Evolutionary conservation across 495 filamentous ascomycete genomes (phyloP).

Genomic region (Chaetomium fimeti): DNA sequence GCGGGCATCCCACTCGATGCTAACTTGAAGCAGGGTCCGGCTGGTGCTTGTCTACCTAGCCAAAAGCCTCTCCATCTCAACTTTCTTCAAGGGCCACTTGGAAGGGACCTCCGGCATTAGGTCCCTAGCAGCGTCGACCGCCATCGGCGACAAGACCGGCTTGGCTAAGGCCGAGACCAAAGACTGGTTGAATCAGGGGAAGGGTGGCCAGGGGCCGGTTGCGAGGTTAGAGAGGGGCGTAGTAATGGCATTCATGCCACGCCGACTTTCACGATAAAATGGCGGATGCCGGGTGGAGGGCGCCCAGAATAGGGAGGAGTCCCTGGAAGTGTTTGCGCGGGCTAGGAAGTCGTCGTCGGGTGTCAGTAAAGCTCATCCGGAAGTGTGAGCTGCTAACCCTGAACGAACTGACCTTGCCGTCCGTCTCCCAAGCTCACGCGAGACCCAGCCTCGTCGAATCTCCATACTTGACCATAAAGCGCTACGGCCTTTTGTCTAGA

Average conservation of each 20-base stretch:
- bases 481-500: constrained; percentile 25
- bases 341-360: constrained; percentile 41
- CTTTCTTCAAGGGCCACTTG: constrained; percentile 71
- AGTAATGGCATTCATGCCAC: constrained; percentile 63
- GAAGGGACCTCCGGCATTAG: constrained; percentile 79
- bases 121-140: constrained; percentile 54
- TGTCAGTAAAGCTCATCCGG: constrained; percentile 16
- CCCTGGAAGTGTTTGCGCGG: constrained; percentile 56
- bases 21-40: constrained; percentile 40
- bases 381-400: constrained; percentile 18
- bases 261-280: constrained; percentile 68
- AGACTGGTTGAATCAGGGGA: constrained; percentile 61
- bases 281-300: constrained; percentile 60
- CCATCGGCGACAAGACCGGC: constrained; percentile 63
- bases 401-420: constrained; percentile 6
- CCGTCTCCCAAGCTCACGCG: background rate
- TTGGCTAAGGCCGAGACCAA: constrained; percentile 59
- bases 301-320: constrained; percentile 59
- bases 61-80: constrained; percentile 62
- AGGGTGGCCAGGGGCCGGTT: constrained; percentile 68
- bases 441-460: background rate
- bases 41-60: constrained; percentile 65
- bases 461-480: background rate
- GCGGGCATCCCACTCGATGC: constrained; percentile 79
- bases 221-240: constrained; percentile 62